These are phyloP conservation scores for Trichoderma afroharzianum DNA, from an alignment of 2,329 filamentous ascomycete genomes.

Conservation along the genomic window DNA sequence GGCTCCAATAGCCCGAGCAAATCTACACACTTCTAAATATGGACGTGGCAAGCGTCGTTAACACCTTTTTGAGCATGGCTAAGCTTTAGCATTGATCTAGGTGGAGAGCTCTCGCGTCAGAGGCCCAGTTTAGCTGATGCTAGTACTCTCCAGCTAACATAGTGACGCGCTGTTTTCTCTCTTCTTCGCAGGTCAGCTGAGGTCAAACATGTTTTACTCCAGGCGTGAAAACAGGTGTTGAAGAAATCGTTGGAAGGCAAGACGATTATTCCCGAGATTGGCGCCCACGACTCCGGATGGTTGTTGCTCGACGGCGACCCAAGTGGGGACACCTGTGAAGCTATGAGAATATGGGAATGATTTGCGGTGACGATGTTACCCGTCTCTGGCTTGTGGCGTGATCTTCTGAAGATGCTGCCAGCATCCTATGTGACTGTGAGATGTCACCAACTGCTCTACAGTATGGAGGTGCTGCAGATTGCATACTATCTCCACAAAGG, in stretches of 20 bases:
- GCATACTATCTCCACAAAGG: neutral
- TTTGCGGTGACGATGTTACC: neutral
- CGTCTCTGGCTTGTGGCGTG: neutral
- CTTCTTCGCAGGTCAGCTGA: conserved; percentile 9
- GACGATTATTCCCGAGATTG: neutral
- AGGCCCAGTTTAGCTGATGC: conserved; percentile 1
- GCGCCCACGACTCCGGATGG: neutral
- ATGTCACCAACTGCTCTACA: neutral
- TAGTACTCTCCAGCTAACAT: neutral
- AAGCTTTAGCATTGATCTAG: conserved; percentile 5
- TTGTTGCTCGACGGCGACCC: neutral
- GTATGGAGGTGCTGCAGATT: neutral
- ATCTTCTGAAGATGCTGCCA: neutral
- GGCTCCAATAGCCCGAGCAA: neutral
- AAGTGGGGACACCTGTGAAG: neutral
- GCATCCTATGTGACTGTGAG: neutral
- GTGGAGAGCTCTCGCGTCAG: conserved; percentile 9
- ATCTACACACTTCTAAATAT: conserved; percentile 4
- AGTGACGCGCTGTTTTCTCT: conserved; percentile 5
- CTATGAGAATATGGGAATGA: neutral
- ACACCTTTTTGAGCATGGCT: neutral
- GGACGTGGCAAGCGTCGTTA: neutral
- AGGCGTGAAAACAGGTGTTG: neutral
- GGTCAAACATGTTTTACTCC: neutral
- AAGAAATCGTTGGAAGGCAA: neutral